These are phyloP conservation scores for Botrytis tulipae DNA, from an alignment of 2,329 filamentous ascomycete species.

Conservation along the genomic window DNA sequence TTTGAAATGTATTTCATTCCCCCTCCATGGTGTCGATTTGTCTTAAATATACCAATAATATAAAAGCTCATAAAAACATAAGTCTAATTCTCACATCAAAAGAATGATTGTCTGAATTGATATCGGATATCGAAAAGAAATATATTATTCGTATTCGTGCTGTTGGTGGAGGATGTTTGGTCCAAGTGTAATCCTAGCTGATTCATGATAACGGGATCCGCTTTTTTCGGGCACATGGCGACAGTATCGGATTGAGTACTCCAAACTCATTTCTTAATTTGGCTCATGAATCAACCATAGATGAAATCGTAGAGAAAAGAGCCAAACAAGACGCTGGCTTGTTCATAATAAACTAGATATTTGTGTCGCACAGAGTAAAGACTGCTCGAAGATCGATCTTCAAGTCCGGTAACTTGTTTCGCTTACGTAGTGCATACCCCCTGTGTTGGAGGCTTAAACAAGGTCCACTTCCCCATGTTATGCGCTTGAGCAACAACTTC, in stretches of 20 bases:
- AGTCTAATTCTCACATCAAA: background rate
- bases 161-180: background rate
- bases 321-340: background rate
- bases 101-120: background rate
- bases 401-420: background rate
- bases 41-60: background rate
- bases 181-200: background rate
- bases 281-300: background rate
- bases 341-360: background rate
- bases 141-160: background rate
- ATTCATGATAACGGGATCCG: background rate
- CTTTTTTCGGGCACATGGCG: background rate
- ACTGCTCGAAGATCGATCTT: background rate
- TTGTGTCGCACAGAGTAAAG: background rate
- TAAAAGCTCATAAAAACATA: background rate
- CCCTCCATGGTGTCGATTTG: background rate
- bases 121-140: background rate
- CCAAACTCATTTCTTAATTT: background rate
- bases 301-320: background rate
- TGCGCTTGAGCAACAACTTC: background rate
- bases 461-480: conserved; percentile 10
- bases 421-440: conserved; percentile 8
- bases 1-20: background rate
- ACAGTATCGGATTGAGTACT: background rate
- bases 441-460: conserved; percentile 11